A percentile compares a stretch with the other conserved stretches of the same genome.
Evolutionary conservation across 352 stramenopile genomes (phyloP).

Genomic region (Globisporangium paddicum): DNA sequence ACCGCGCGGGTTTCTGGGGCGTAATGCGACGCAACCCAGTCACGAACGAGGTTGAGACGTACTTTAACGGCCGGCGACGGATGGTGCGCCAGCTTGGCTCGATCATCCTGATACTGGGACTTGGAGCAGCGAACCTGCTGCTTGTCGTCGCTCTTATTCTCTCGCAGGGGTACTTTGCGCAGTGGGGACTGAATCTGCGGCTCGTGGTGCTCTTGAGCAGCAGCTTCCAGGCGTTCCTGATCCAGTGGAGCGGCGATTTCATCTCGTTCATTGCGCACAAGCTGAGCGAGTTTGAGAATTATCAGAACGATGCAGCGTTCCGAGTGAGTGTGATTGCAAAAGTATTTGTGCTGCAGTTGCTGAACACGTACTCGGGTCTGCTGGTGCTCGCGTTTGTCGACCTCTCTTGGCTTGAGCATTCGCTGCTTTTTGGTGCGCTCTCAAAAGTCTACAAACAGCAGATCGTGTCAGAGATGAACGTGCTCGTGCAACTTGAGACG

Average conservation of each 20-base stretch:
- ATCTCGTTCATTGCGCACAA: slow-evolving; percentile 19
- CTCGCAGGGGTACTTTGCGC: slow-evolving; percentile 19
- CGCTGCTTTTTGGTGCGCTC: not conserved
- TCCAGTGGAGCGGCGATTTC: slow-evolving; percentile 25
- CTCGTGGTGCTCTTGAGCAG: slow-evolving; percentile 27
- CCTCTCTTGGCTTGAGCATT: not conserved
- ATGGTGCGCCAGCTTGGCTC: slow-evolving; percentile 15
- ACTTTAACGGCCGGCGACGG: slow-evolving; percentile 12
- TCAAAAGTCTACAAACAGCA: slow-evolving; percentile 9
- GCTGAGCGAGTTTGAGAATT: slow-evolving; percentile 33
- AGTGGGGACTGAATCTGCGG: slow-evolving; percentile 19
- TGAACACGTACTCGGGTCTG: slow-evolving; percentile 34
- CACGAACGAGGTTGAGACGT: slow-evolving; percentile 24
- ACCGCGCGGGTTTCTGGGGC: slow-evolving; percentile 27
- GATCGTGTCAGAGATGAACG: slow-evolving; percentile 16
- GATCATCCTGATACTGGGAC: slow-evolving; percentile 12
- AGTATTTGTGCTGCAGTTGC: slow-evolving; percentile 35
- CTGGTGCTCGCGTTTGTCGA: slow-evolving; percentile 27
- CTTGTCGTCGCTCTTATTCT: slow-evolving; percentile 27
- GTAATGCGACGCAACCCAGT: slow-evolving; percentile 20
- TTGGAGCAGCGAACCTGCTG: slow-evolving; percentile 20
- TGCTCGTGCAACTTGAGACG: slow-evolving; percentile 38
- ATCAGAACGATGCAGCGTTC: slow-evolving; percentile 20
- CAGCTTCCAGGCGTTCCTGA: slow-evolving; percentile 16
- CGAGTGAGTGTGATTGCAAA: slow-evolving; percentile 30